These are phyloP conservation scores for Pisolithus tinctorius DNA, from an alignment of 768 basidiomycete species.

Conservation along the genomic window DNA sequence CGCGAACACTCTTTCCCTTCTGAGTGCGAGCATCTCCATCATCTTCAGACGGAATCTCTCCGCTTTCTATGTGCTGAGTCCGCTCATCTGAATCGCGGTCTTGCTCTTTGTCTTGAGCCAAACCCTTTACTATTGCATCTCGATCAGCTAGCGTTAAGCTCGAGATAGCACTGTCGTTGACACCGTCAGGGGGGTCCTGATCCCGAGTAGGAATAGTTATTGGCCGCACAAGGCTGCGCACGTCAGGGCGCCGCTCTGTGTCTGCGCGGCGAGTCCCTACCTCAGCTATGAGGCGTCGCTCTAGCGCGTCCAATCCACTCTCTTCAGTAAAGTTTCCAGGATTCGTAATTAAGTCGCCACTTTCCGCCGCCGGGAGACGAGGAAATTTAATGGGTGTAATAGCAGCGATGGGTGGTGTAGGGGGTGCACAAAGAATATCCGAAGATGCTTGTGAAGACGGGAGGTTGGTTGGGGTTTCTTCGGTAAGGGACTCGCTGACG, in stretches of 20 bases:
- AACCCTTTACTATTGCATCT: conserved; percentile 12
- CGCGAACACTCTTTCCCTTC: conserved; percentile 20
- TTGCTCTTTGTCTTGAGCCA: conserved; percentile 18
- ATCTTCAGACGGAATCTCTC: conserved; percentile 24
- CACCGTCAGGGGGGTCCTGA: conserved; percentile 18
- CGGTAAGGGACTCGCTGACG: conserved; percentile 28
- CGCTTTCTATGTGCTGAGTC: conserved; percentile 23
- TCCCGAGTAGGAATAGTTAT: conserved; percentile 31
- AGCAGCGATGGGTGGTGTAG: conserved; percentile 49
- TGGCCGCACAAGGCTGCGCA: conserved; percentile 32
- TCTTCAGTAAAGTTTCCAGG: conserved; percentile 24
- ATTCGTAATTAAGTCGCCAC: conserved; percentile 19
- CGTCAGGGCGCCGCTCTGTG: conserved; percentile 26
- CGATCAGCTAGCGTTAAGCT: conserved; percentile 36
- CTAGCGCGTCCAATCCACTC: conserved; percentile 68
- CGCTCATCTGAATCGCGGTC: conserved; percentile 28
- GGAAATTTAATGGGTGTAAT: conserved; percentile 29
- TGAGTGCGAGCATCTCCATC: conserved; percentile 25
- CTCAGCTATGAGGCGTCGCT: conserved; percentile 58
- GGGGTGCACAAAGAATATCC: conserved; percentile 27
- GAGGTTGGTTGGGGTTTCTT: conserved; percentile 5
- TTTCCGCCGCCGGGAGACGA: conserved; percentile 25
- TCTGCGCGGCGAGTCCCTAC: conserved; percentile 58
- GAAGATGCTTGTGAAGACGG: conserved; percentile 10
- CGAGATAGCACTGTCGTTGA: conserved; percentile 43